Percentiles rank a stretch among this genome's conserved stretches.
Conservation (phyloP, 768 basidiomycete species). For the Collybia sp. region DNA sequence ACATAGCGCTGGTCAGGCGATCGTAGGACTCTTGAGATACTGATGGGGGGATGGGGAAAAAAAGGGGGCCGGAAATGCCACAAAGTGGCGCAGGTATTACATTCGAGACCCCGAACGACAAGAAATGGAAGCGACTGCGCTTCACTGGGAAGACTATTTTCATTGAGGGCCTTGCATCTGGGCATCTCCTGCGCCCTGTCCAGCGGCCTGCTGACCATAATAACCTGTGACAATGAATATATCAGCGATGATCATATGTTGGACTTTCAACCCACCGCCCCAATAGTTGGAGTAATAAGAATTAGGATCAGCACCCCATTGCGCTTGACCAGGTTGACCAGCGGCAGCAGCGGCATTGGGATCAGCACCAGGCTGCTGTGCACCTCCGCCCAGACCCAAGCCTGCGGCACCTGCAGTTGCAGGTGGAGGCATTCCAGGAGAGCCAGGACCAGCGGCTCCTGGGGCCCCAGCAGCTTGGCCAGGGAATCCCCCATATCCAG, state of each 20-base stretch:
- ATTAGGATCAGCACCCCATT: constrained; percentile 75
- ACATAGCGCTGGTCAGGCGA: background rate
- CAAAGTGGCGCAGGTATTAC: constrained; percentile 18
- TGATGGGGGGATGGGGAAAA: background rate
- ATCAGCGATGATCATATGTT: constrained; percentile 7
- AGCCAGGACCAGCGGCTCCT: constrained; percentile 43
- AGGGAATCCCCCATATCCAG: constrained; percentile 69
- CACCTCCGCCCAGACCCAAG: constrained; percentile 49
- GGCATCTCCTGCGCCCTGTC: constrained; percentile 54
- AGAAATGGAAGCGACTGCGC: constrained; percentile 9
- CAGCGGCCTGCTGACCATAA: constrained; percentile 70
- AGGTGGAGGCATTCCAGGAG: constrained; percentile 56
- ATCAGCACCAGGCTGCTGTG: constrained; percentile 54
- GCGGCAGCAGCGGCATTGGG: constrained; percentile 46
- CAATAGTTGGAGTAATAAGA: constrained; percentile 81
- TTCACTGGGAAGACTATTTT: constrained; percentile 5
- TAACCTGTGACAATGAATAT: constrained; percentile 48
- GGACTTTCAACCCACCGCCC: constrained; percentile 54
- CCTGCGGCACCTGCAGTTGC: constrained; percentile 50
- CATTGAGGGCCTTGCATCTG: constrained; percentile 48
- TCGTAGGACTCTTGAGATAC: background rate
- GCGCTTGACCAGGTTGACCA: constrained; percentile 60
- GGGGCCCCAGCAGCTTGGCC: constrained; percentile 47
- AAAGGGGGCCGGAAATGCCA: background rate
- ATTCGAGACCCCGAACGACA: constrained; percentile 16